A percentile compares a stretch with the other conserved stretches of the same genome.
These are phyloP conservation scores for Penicillium ochrochloron DNA, from an alignment of 495 filamentous ascomycete species.

Conservation along the genomic window DNA sequence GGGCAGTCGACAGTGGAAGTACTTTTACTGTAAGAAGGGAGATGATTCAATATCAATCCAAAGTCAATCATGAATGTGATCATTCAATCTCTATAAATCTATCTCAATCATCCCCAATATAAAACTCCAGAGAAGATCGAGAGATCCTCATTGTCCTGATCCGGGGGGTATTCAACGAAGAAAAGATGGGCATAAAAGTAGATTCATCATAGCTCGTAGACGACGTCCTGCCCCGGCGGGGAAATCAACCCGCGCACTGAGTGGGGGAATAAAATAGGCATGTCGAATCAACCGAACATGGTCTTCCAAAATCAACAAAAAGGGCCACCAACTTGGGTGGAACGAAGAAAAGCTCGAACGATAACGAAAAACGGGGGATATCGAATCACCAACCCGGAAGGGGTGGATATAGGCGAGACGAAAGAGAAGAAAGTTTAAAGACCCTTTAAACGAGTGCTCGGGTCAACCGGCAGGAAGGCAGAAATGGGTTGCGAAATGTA, in stretches of 20 bases:
- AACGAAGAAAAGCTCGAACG: conserved; percentile 17
- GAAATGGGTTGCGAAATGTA: conserved; percentile 5
- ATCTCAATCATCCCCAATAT: conserved; percentile 21
- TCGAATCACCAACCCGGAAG: conserved; percentile 19
- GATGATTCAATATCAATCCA: background rate
- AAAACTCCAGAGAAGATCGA: conserved; percentile 18
- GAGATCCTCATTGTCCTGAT: conserved; percentile 14
- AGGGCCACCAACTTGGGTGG: conserved; percentile 26
- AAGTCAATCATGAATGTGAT: conserved; percentile 15
- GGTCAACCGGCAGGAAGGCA: conserved; percentile 33
- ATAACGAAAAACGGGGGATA: conserved; percentile 9
- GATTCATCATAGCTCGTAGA: conserved; percentile 37
- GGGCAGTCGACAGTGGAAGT: background rate
- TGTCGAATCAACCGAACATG: conserved; percentile 43
- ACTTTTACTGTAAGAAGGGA: background rate
- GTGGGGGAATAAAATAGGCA: conserved; percentile 21
- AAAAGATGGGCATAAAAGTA: conserved; percentile 22
- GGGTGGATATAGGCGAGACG: conserved; percentile 10
- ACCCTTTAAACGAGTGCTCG: conserved; percentile 27
- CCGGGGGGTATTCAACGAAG: conserved; percentile 33
- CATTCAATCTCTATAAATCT: conserved; percentile 29
- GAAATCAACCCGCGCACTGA: conserved; percentile 24
- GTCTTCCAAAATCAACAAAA: conserved; percentile 16
- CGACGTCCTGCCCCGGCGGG: conserved; percentile 30
- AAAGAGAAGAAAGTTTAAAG: conserved; percentile 21